phyloP scores from a whole-genome alignment of 441 rosid genomes.

The Gossypium armourianum region DNA sequence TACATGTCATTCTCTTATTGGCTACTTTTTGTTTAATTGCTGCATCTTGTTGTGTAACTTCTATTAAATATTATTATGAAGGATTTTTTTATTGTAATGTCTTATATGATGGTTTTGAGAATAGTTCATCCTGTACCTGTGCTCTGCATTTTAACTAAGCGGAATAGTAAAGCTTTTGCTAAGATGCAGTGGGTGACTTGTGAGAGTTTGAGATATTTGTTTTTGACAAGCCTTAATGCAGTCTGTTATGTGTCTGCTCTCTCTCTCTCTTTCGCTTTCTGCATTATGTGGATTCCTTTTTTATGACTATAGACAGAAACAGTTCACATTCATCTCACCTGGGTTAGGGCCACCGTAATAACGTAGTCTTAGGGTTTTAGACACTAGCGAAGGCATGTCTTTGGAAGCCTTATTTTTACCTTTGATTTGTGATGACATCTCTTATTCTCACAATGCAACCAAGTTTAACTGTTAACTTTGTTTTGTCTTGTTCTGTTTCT shows the following conservation, averaged over 20 bases:
- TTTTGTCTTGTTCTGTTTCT: conserved; percentile 1
- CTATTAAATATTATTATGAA: neutral
- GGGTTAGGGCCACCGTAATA: neutral
- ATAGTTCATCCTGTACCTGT: neutral
- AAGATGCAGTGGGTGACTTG: conserved; percentile 8
- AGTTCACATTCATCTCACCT: neutral
- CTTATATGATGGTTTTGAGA: neutral
- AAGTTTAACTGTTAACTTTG: conserved; percentile 8
- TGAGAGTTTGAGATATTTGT: neutral
- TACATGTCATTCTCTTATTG: conserved; percentile 5
- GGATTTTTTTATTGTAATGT: neutral
- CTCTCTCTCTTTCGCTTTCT: neutral
- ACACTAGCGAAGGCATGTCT: neutral
- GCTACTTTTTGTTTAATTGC: neutral
- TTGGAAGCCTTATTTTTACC: conserved; percentile 3
- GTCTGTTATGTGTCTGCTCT: neutral
- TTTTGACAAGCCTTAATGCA: neutral
- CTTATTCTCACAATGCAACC: conserved; percentile 6
- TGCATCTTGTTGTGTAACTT: conserved; percentile 4
- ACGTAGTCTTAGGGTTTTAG: neutral
- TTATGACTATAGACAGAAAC: neutral
- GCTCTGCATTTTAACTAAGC: neutral
- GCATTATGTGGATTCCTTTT: conserved; percentile 1
- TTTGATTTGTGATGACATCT: neutral
- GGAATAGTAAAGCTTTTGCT: neutral